Conservation (phyloP, 352 stramenopile species). For the Saprolegnia diclina region DNA sequence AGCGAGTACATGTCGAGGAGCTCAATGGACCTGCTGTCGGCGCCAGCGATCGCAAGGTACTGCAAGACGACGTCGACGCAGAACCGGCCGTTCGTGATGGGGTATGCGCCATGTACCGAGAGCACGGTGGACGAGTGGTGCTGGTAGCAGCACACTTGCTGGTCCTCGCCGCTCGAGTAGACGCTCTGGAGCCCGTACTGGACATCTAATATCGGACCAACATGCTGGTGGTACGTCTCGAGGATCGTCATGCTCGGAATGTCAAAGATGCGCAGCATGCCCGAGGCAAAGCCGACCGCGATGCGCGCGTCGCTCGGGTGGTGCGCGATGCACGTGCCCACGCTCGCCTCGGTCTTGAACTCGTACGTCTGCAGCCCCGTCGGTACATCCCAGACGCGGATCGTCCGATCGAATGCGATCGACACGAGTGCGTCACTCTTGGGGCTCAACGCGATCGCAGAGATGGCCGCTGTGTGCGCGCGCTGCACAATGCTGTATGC, state of each 20-base stretch:
- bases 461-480: constrained; percentile 58
- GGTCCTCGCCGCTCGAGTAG: constrained; percentile 46
- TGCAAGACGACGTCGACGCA: constrained; percentile 40
- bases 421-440: constrained; percentile 48
- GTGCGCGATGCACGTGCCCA: constrained; percentile 53
- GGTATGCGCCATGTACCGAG: constrained; percentile 49
- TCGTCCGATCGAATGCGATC: constrained; percentile 60
- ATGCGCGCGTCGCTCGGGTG: constrained; percentile 37
- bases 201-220: constrained; percentile 54
- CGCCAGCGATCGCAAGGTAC: constrained; percentile 35
- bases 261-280: constrained; percentile 80
- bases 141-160: constrained; percentile 69
- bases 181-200: constrained; percentile 42
- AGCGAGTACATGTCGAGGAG: constrained; percentile 40
- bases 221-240: constrained; percentile 82
- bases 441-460: constrained; percentile 34
- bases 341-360: constrained; percentile 68
- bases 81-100: constrained; percentile 32
- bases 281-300: constrained; percentile 73
- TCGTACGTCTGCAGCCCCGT: constrained; percentile 73
- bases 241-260: constrained; percentile 43
- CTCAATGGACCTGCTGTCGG: constrained; percentile 33
- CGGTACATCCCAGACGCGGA: constrained; percentile 74
- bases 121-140: constrained; percentile 31
- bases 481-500: constrained; percentile 75